Base-by-base conservation (phyloP, 139 green algal genomes). In the Chlamydomonas incerta region DNA sequence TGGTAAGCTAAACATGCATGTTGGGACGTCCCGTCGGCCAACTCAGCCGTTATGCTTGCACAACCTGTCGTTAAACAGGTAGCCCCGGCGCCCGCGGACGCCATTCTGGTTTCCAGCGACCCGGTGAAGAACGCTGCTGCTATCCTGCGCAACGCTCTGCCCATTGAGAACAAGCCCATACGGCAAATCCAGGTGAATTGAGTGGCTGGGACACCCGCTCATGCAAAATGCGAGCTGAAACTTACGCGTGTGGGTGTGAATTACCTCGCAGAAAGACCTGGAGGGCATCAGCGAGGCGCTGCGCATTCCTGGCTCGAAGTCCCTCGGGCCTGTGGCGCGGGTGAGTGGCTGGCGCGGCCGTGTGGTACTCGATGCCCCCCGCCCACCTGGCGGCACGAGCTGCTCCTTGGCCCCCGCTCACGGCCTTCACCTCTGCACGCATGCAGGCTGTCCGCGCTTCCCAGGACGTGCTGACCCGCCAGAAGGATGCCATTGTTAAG, bases 121-220 rank as follows among this genome's bases (percentile, higher is more conserved):
- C 92, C 94, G 3, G 92, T 98, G 2, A 99, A 98, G 82, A 98
- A 99, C 72, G 94, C 97, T 0, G 63, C 88, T 8, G 96, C 98
- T 1, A 92, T 99, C 58, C 90, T 99, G 89, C 93, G 98, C 5
- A 95, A 99, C 81, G 96, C 98, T 3, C 92, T 99, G 52, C 98
- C 98, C 2, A 97, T 99, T 72, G 71, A 97, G 58, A 98, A 98
- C 91, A 98, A 98, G 90, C 89, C 92, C 18, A 98, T 99, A 47
- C 90, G 96, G 8, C 65, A 94, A 83, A 88, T 99, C 8, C 96
- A 99, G 94, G 92, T 94, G 13, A 28, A 29, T 79, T 65, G 31
- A 65, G 35, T 50, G 31, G 21, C 34, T 26, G 21, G 55, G 55
- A 23, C 21, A 26, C 6, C 20, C 55, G 20, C 55, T 10, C 55